phyloP scores from a whole-genome alignment of 495 filamentous ascomycete genomes.

The Penicillium robsamsonii region DNA sequence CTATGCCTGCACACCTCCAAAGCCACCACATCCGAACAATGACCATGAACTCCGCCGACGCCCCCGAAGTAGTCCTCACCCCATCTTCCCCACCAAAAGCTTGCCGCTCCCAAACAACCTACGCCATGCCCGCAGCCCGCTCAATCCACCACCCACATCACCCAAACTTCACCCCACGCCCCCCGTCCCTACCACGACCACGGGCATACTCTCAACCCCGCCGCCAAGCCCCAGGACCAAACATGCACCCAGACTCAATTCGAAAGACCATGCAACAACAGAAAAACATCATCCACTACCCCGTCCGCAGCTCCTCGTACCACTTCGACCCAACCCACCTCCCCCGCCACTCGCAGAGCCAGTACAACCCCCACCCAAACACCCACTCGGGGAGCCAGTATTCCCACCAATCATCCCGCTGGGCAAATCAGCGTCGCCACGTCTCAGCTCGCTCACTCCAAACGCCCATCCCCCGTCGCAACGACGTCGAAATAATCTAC shows the following conservation, averaged over 20 bases:
- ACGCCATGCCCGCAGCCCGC: slow-evolving; percentile 9
- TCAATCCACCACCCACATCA: slow-evolving; percentile 34
- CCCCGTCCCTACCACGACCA: not conserved
- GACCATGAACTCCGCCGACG: slow-evolving; percentile 42
- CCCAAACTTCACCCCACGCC: slow-evolving; percentile 25
- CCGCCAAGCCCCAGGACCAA: slow-evolving; percentile 11
- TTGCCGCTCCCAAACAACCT: slow-evolving; percentile 32
- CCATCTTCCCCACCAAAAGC: slow-evolving; percentile 28
- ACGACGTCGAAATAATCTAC: slow-evolving; percentile 38
- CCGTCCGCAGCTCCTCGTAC: slow-evolving; percentile 23
- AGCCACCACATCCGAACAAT: slow-evolving; percentile 28
- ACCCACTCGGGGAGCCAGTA: slow-evolving; percentile 7
- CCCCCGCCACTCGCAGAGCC: slow-evolving; percentile 33
- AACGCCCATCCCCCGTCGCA: slow-evolving; percentile 25
- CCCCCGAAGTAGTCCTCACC: slow-evolving; percentile 37
- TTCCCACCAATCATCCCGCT: slow-evolving; percentile 19
- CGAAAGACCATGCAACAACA: slow-evolving; percentile 15
- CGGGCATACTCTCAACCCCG: slow-evolving; percentile 23
- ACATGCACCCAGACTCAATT: slow-evolving; percentile 8
- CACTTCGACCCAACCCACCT: slow-evolving; percentile 30
- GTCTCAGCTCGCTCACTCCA: slow-evolving; percentile 23
- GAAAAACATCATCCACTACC: slow-evolving; percentile 8
- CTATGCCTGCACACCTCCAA: slow-evolving; percentile 6
- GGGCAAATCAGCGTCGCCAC: slow-evolving; percentile 21
- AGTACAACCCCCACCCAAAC: slow-evolving; percentile 7